Evolutionary conservation across 2,329 filamentous ascomycete genomes (phyloP).

Genomic region (Venturia aucupariae): DNA sequence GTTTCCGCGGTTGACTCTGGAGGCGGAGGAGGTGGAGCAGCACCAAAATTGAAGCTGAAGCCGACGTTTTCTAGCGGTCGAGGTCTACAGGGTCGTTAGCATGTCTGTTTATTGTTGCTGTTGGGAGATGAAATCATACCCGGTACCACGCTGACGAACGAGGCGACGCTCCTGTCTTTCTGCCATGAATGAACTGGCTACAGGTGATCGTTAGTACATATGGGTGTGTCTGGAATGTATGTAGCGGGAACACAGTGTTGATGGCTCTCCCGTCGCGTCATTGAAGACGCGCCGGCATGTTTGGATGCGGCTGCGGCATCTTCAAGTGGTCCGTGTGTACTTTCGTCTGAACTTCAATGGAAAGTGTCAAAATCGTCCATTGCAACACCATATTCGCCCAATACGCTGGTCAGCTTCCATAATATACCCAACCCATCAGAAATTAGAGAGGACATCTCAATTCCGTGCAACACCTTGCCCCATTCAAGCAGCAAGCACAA

Average conservation of each 20-base stretch:
- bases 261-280: background rate
- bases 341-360: slow-evolving; percentile 7
- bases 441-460: background rate
- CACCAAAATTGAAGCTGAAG: slow-evolving; percentile 42
- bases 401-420: background rate
- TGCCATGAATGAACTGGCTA: slow-evolving; percentile 20
- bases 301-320: background rate
- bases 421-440: background rate
- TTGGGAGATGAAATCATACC: slow-evolving; percentile 28
- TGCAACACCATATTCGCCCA: background rate
- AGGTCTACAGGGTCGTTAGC: slow-evolving; percentile 27
- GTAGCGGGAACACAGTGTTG: background rate
- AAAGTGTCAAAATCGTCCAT: background rate
- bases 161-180: slow-evolving; percentile 46
- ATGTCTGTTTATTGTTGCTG: slow-evolving; percentile 18
- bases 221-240: background rate
- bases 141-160: slow-evolving; percentile 49
- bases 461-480: background rate
- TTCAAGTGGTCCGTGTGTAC: slow-evolving; percentile 1
- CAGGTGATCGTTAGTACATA: background rate
- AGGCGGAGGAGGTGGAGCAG: slow-evolving; percentile 17
- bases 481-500: background rate
- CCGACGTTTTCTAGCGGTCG: slow-evolving; percentile 38
- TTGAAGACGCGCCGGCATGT: background rate
- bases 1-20: slow-evolving; percentile 23